phyloP scores from a whole-genome alignment of 2,329 filamentous ascomycete genomes.

The Ophiostoma quercus region DNA sequence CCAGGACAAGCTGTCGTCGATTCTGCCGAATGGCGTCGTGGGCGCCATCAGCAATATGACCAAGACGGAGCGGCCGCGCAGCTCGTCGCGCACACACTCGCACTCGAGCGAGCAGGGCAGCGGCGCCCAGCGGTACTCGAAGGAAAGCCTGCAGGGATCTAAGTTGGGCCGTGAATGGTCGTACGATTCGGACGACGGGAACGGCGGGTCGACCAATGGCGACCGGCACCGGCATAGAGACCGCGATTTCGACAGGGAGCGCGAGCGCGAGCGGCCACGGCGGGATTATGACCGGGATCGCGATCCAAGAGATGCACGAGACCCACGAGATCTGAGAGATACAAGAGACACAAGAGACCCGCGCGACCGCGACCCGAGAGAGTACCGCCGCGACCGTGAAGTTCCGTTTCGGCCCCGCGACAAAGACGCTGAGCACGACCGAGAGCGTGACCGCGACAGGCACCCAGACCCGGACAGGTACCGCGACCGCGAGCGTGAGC shows the following conservation, averaged over 20 bases:
- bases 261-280: constrained; percentile 30
- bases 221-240: constrained; percentile 31
- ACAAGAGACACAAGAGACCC: neutral
- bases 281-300: constrained; percentile 3
- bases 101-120: constrained; percentile 15
- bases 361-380: neutral
- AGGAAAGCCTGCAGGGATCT: constrained; percentile 40
- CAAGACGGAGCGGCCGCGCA: constrained; percentile 33
- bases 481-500: constrained; percentile 24
- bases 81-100: constrained; percentile 23
- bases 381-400: neutral
- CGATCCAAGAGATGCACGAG: constrained; percentile 18
- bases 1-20: constrained; percentile 42
- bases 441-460: constrained; percentile 31
- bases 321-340: constrained; percentile 30
- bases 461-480: constrained; percentile 33
- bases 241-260: constrained; percentile 26
- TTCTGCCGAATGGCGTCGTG: constrained; percentile 37
- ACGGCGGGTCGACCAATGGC: constrained; percentile 9
- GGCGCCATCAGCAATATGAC: constrained; percentile 25
- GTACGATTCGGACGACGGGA: constrained; percentile 35
- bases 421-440: constrained; percentile 20
- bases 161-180: constrained; percentile 41
- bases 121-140: constrained; percentile 34
- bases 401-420: constrained; percentile 3